These are phyloP conservation scores for Mucor irregularis DNA, from an alignment of 371 early-diverging fungal species.

Conservation along the genomic window DNA sequence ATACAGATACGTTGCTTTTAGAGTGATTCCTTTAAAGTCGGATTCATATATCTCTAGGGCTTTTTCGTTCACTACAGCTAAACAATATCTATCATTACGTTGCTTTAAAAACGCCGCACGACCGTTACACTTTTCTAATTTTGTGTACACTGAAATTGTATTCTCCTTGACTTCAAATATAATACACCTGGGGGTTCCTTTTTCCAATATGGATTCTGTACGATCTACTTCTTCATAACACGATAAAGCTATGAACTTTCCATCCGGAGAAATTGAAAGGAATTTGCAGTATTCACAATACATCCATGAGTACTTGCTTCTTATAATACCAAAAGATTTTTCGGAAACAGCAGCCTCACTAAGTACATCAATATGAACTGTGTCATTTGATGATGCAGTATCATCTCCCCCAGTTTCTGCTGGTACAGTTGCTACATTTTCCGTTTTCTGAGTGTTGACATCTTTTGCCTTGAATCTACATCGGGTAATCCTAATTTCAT, in stretches of 20 bases:
- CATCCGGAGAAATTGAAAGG: constrained; percentile 1
- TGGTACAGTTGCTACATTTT: too few species aligned
- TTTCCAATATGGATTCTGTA: not conserved
- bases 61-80: not conserved
- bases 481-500: not conserved
- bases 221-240: not conserved
- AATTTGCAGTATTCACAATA: not conserved
- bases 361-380: too few species aligned
- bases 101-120: constrained; percentile 1
- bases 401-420: too few species aligned
- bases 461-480: not conserved
- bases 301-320: not conserved
- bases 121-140: not conserved
- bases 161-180: not conserved
- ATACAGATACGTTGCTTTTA: not conserved
- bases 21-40: not conserved
- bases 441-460: too few species aligned
- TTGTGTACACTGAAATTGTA: not conserved
- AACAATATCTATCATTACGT: not conserved
- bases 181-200: not conserved
- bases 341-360: not conserved
- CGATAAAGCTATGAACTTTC: not conserved
- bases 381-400: too few species aligned
- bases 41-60: not conserved
- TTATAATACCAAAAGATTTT: not conserved